Percentiles rank a stretch among this genome's conserved stretches.
These are phyloP conservation scores for Candida lessepsii DNA, from an alignment of 805 yeast species.

Conservation along the genomic window DNA sequence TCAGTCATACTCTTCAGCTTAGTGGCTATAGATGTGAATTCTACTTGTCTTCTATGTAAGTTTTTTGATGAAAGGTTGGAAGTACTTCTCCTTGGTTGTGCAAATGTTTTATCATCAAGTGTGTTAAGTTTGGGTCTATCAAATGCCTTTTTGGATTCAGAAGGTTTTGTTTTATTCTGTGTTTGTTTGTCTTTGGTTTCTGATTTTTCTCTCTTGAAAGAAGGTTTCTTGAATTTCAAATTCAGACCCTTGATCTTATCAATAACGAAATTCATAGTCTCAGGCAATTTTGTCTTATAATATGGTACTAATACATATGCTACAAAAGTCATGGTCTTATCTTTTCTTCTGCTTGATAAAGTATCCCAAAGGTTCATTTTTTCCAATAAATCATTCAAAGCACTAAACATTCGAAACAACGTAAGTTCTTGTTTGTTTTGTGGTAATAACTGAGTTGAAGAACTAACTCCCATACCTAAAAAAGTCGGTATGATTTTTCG, in stretches of 20 bases:
- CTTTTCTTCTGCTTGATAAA: slow-evolving; percentile 31
- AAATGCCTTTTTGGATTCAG: not conserved
- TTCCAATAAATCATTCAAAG: slow-evolving; percentile 48
- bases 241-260: slow-evolving; percentile 50
- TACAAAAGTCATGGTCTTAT: slow-evolving; percentile 41
- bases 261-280: slow-evolving; percentile 44
- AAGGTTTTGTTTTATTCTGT: slow-evolving; percentile 3
- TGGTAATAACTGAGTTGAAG: not conserved
- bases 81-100: slow-evolving; percentile 40
- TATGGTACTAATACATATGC: slow-evolving; percentile 55
- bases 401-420: slow-evolving; percentile 18
- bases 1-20: slow-evolving; percentile 15
- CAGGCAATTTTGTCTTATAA: slow-evolving; percentile 49
- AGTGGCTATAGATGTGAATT: slow-evolving; percentile 11
- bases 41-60: slow-evolving; percentile 41
- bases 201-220: slow-evolving; percentile 5
- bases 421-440: slow-evolving; percentile 15
- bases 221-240: slow-evolving; percentile 21
- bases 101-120: slow-evolving; percentile 21
- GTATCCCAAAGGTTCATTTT: slow-evolving; percentile 56
- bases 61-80: slow-evolving; percentile 40
- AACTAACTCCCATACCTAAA: slow-evolving; percentile 35
- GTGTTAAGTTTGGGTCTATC: slow-evolving; percentile 4
- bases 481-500: slow-evolving; percentile 42
- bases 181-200: slow-evolving; percentile 1